Percentiles rank a stretch among this genome's conserved stretches.
Conservation (phyloP, 768 basidiomycete species). For the Kwoniella europaea region DNA sequence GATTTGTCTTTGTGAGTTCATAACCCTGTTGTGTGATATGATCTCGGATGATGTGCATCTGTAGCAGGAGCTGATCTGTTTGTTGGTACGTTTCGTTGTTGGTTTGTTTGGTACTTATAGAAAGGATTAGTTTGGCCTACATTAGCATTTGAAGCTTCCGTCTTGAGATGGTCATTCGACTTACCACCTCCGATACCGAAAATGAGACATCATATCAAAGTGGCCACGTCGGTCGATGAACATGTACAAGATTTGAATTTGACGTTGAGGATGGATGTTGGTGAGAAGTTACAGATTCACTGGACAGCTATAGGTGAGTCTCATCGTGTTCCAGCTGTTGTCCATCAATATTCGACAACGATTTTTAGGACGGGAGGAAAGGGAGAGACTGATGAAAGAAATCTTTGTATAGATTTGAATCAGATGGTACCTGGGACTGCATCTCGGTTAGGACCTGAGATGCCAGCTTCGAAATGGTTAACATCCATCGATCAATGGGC, state of each 20-base stretch:
- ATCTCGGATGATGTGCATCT: not conserved
- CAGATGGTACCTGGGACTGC: slow-evolving; percentile 57
- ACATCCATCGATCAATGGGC: slow-evolving; percentile 77
- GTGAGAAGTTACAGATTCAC: slow-evolving; percentile 65
- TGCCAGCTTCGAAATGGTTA: slow-evolving; percentile 73
- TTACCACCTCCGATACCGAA: slow-evolving; percentile 75
- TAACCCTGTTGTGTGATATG: not conserved
- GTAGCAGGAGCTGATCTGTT: not conserved
- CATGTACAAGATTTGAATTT: slow-evolving; percentile 74
- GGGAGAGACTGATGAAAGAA: too few relatives aligned
- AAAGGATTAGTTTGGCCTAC: slow-evolving; percentile 61
- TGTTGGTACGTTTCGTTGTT: not conserved
- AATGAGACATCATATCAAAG: slow-evolving; percentile 86
- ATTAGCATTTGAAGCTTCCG: slow-evolving; percentile 88
- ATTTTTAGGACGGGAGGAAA: too few relatives aligned
- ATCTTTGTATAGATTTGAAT: slow-evolving; percentile 64
- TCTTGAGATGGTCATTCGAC: slow-evolving; percentile 81
- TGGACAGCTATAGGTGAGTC: slow-evolving; percentile 81
- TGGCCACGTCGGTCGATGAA: slow-evolving; percentile 80
- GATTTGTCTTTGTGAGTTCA: slow-evolving; percentile 49
- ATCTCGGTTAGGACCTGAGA: slow-evolving; percentile 37
- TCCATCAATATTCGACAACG: too few relatives aligned
- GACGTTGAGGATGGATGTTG: slow-evolving; percentile 32
- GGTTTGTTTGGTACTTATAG: slow-evolving; percentile 20
- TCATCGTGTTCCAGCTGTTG: too few relatives aligned